Base-by-base conservation (phyloP, 106 monocot genomes). In the Acanthochlamys bracteata region DNA sequence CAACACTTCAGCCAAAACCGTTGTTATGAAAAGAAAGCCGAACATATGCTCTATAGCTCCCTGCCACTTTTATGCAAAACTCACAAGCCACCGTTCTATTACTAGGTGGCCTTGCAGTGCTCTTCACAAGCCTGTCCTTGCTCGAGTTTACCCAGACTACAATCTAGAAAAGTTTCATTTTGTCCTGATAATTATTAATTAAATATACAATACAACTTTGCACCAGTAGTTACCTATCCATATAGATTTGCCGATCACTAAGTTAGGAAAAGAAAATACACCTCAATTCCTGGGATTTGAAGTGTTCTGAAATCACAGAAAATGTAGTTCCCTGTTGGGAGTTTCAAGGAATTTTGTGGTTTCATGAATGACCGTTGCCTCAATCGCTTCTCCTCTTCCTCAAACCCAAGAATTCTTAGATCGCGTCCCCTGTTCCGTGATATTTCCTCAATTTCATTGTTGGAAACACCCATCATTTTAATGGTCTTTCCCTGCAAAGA, bases 381-480 rank as follows among this genome's bases (percentile, higher is more conserved):
- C 71, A 88, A 39, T 42, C 96, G 66, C 41, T 81, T 74, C 67
- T 98, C 91, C 73, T 98, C 96, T 66, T 91, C 96, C 16, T 91
- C 91, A 85, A 98, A 98, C 24, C 96, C 91, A 74, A 73, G 49
- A 64, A 98, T 91, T 63, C 88, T 84, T 64, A 75, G 53, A 62
- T 85, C 91, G 45, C 76, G 47, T 59, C 65, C 81, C 24, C 42
- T 78, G 73, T 73, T 73, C 40, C 85, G 70, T 53, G 96, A 98
- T 68, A 98, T 80, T 66, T 91, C 91, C 54, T 79, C 74, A 41
- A 98, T 76, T 80, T 98, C 96, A 81, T 79, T 60, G 39, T 81
- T 72, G 65, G 77, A 88, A 63, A 76, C 88, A 57, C 96, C 96
- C 88, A 98, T 82, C 96, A 98, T 98, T 73, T 82, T 85, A 61